phyloP scores from a whole-genome alignment of 2,329 filamentous ascomycete species.

The Stagonosporopsis rhizophila region DNA sequence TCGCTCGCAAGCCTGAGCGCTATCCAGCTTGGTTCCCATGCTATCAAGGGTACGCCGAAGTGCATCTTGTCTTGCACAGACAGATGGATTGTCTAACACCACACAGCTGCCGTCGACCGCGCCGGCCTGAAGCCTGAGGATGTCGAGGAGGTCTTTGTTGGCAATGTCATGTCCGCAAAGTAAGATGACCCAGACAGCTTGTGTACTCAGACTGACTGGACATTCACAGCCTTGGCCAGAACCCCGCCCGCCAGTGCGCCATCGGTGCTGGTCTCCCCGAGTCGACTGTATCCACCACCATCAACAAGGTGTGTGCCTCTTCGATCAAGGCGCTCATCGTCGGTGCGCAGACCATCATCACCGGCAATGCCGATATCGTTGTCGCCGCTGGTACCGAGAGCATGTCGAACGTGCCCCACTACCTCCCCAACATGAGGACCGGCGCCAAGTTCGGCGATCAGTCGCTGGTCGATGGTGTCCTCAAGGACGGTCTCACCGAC shows the following conservation, averaged over 20 bases:
- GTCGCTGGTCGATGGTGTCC: conserved; percentile 84
- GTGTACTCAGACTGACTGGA: conserved; percentile 13
- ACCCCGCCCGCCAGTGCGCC: conserved; percentile 93
- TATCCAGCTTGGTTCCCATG: conserved; percentile 84
- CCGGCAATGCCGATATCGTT: conserved; percentile 89
- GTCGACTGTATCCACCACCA: conserved; percentile 82
- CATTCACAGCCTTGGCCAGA: conserved; percentile 82
- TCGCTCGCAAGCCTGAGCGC: conserved; percentile 88
- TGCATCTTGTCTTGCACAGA: not conserved
- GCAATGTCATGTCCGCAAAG: conserved; percentile 97
- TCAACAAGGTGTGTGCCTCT: conserved; percentile 99
- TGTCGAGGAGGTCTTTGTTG: conserved; percentile 96
- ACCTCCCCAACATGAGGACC: conserved; percentile 83
- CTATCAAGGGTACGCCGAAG: conserved; percentile 78
- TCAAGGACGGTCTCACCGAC: conserved; percentile 94
- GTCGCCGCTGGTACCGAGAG: conserved; percentile 96
- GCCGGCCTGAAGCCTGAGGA: conserved; percentile 86
- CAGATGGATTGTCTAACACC: conserved; percentile 27
- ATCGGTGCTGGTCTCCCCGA: conserved; percentile 85
- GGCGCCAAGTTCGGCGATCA: conserved; percentile 96
- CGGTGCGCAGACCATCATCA: conserved; percentile 96
- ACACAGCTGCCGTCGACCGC: conserved; percentile 76
- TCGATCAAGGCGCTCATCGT: conserved; percentile 93
- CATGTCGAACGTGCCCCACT: conserved; percentile 98
- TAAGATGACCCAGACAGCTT: conserved; percentile 54